Conservation (phyloP, 2,329 filamentous ascomycete species). For the Coleophoma eucalyptorum region DNA sequence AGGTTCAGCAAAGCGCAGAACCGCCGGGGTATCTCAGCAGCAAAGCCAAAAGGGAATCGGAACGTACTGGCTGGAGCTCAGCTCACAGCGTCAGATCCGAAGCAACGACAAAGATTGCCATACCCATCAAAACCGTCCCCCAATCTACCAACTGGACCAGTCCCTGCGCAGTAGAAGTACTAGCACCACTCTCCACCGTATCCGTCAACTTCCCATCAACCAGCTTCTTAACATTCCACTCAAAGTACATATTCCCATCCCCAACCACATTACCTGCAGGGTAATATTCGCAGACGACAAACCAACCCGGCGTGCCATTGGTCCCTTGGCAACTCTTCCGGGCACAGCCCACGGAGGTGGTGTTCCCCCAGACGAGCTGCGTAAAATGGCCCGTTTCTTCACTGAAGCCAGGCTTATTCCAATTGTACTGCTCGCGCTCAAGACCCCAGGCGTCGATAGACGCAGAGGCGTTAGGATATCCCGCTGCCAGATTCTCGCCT, state of each 20-base stretch:
- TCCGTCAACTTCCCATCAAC: conserved; percentile 15
- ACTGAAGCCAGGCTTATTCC: conserved; percentile 48
- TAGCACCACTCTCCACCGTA: conserved; percentile 20
- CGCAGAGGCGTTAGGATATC: conserved; percentile 55
- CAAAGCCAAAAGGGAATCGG: no score
- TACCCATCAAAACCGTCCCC: conserved; percentile 1
- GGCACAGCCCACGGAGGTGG: conserved; percentile 55
- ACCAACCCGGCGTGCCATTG: conserved; percentile 50
- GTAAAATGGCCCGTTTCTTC: conserved; percentile 67
- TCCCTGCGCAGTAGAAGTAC: conserved; percentile 2
- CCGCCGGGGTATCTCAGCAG: no score
- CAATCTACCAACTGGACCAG: neutral
- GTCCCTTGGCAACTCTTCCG: conserved; percentile 34
- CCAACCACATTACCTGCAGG: conserved; percentile 61
- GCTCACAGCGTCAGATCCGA: neutral
- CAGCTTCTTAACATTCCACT: conserved; percentile 23
- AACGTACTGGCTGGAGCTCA: no score
- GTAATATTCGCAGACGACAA: conserved; percentile 67
- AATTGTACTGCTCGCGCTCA: conserved; percentile 58
- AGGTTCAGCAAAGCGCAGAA: no score
- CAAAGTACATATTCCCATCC: conserved; percentile 43
- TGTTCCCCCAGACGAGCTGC: conserved; percentile 67
- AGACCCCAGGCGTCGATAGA: conserved; percentile 65
- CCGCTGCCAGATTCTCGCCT: conserved; percentile 72
- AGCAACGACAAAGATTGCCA: neutral